Evolutionary conservation across 1,139 yeast species (phyloP).

Genomic region (Geotrichum citri-aurantii): DNA sequence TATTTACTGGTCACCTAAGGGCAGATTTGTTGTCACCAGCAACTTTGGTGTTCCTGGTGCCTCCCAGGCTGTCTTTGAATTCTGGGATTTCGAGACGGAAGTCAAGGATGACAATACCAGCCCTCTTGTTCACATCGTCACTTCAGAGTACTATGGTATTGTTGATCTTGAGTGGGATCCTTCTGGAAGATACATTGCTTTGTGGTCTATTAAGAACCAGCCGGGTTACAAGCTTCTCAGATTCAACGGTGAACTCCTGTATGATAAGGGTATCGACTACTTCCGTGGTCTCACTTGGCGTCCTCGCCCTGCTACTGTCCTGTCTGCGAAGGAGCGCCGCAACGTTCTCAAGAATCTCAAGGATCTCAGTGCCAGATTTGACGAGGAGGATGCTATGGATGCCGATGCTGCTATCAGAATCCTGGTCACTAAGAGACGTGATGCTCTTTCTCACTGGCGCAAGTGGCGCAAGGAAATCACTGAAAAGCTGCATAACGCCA

Average conservation of each 20-base stretch:
- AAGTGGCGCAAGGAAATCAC: constrained; percentile 63
- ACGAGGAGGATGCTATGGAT: constrained; percentile 94
- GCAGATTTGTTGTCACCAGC: constrained; percentile 80
- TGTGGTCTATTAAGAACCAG: constrained; percentile 79
- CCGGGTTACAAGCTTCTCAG: constrained; percentile 88
- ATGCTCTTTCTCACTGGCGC: constrained; percentile 79
- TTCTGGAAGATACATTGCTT: constrained; percentile 80
- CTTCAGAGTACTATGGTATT: constrained; percentile 68
- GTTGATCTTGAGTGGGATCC: constrained; percentile 93
- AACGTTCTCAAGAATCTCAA: constrained; percentile 84
- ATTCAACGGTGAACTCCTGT: constrained; percentile 69
- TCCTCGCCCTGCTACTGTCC: constrained; percentile 83
- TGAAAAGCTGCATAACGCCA: constrained; percentile 44
- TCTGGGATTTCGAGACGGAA: constrained; percentile 63
- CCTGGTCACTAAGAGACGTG: constrained; percentile 78
- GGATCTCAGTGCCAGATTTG: constrained; percentile 88
- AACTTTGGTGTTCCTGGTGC: constrained; percentile 55
- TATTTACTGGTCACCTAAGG: constrained; percentile 86
- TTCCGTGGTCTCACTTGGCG: constrained; percentile 94
- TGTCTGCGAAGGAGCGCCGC: constrained; percentile 75
- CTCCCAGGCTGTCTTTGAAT: constrained; percentile 54
- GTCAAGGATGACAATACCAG: constrained; percentile 50
- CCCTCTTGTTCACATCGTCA: constrained; percentile 57
- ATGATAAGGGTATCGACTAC: constrained; percentile 72
- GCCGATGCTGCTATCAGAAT: constrained; percentile 91